Base-by-base conservation (phyloP, 2,329 filamentous ascomycete species). In the Microthyrium microscopicum region DNA sequence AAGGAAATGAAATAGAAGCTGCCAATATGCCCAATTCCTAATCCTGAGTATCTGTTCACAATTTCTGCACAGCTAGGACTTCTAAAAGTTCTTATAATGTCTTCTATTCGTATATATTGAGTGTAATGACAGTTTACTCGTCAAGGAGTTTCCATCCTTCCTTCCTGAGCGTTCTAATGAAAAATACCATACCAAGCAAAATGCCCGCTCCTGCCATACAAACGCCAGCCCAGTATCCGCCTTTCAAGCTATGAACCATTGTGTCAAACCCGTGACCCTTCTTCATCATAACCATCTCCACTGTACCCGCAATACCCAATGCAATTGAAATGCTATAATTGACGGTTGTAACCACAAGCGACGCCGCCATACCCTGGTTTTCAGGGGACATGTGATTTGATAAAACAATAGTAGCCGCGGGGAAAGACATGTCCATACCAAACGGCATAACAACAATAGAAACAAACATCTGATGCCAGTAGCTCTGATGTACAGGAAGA, bases 381-480 rank as follows among this genome's bases (percentile, higher is more conserved):
- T 34, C 26, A 5, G 5, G 5, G 13, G 33, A 15, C 6, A 31
- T 19, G 12, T 16, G 5, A 20, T 34, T 34, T 11, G 5, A 5
- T 11, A 34, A 16, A 5, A 34, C 5, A 7, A 34, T 17, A 5
- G 24, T 40, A 8, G 24, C 27, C 3, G 35, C 38, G 11, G 40
- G 38, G 26, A 41, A 39, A 3, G 33, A 17, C 43, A 48, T 42
- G 33, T 56, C 49, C 49, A 54, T 52, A 18, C 47, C 49, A 33
- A 45, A 47, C 2, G 51, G 49, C 45, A 51, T 51, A 33, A 53
- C 45, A 40, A 54, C 40, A 27, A 52, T 48, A 5, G 29, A 31
- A 12, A 17, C 5, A 20, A 31, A 31, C 15, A 18, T n/a, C 15
- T 31, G 29, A 6, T 8, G 6, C 29, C 29, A 31, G 15, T 31